These are phyloP conservation scores for Calocybe gangraenosa DNA, from an alignment of 768 basidiomycete species.

Conservation along the genomic window DNA sequence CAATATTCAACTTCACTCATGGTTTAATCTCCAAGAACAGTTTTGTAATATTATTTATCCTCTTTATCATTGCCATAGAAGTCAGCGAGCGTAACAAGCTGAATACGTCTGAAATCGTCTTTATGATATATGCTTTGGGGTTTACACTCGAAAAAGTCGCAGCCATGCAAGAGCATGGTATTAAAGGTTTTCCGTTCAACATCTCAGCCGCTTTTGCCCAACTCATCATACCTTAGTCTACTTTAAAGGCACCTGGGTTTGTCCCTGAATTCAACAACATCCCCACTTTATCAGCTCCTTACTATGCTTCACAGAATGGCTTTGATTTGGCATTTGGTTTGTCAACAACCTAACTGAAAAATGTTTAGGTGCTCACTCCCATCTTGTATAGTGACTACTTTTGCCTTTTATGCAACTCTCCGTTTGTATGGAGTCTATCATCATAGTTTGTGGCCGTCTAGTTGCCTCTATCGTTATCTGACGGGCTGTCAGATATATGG, in stretches of 20 bases:
- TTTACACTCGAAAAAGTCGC: constrained; percentile 92
- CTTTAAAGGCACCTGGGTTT: constrained; percentile 82
- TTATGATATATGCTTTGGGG: constrained; percentile 78
- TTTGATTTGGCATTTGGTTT: constrained; percentile 89
- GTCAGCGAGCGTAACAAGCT: constrained; percentile 55
- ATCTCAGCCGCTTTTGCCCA: not conserved
- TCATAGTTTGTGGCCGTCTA: constrained; percentile 40
- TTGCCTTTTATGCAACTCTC: constrained; percentile 68
- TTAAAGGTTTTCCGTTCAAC: constrained; percentile 56
- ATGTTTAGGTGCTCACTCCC: not conserved
- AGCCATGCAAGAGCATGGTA: constrained; percentile 93
- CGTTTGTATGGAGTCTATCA: constrained; percentile 76
- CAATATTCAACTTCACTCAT: not conserved
- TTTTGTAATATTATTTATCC: constrained; percentile 75
- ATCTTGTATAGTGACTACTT: constrained; percentile 61
- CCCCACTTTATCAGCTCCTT: constrained; percentile 5
- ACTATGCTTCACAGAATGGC: constrained; percentile 62
- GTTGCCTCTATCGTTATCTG: not conserved
- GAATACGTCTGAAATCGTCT: constrained; percentile 63
- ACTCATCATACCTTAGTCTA: constrained; percentile 46
- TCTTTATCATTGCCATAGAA: constrained; percentile 81
- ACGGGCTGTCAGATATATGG: constrained; percentile 47
- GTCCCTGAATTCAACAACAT: constrained; percentile 14
- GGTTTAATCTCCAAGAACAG: constrained; percentile 28
- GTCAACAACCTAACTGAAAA: constrained; percentile 11